Conservation (phyloP, 2,329 filamentous ascomycete species). For the Rhynchosporium graminicola region DNA sequence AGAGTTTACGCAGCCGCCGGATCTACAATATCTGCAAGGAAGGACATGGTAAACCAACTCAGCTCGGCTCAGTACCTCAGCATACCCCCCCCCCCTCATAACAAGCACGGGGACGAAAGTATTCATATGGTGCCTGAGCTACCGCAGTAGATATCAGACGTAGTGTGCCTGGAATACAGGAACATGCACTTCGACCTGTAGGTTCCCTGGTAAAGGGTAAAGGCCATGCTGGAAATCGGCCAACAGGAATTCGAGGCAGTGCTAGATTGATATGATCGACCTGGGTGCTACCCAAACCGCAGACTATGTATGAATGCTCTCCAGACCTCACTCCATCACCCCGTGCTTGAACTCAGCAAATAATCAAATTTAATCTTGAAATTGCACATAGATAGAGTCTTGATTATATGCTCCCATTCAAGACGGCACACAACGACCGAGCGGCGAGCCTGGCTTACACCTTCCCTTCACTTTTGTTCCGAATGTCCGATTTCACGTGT, state of each 20-base stretch:
- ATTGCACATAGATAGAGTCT: neutral
- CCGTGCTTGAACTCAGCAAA: conserved; percentile 5
- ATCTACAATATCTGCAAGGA: neutral
- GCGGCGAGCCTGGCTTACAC: neutral
- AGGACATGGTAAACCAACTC: neutral
- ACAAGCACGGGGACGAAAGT: neutral
- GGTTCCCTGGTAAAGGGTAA: neutral
- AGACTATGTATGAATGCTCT: conserved; percentile 1
- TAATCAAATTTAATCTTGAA: neutral
- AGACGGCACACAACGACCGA: neutral
- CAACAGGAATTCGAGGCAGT: neutral
- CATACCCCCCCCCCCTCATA: neutral
- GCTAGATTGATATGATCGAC: neutral
- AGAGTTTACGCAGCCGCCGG: neutral
- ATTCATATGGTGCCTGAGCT: neutral
- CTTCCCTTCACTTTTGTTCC: neutral
- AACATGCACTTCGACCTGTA: neutral
- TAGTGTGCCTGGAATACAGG: neutral
- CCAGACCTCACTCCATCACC: neutral
- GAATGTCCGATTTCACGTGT: conserved; percentile 14
- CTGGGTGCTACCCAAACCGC: neutral
- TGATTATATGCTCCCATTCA: neutral
- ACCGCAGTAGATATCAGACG: neutral
- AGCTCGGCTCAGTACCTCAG: neutral
- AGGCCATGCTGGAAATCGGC: neutral